These are phyloP conservation scores for Sporormia fimetaria DNA, from an alignment of 495 filamentous ascomycete genomes.

Conservation along the genomic window DNA sequence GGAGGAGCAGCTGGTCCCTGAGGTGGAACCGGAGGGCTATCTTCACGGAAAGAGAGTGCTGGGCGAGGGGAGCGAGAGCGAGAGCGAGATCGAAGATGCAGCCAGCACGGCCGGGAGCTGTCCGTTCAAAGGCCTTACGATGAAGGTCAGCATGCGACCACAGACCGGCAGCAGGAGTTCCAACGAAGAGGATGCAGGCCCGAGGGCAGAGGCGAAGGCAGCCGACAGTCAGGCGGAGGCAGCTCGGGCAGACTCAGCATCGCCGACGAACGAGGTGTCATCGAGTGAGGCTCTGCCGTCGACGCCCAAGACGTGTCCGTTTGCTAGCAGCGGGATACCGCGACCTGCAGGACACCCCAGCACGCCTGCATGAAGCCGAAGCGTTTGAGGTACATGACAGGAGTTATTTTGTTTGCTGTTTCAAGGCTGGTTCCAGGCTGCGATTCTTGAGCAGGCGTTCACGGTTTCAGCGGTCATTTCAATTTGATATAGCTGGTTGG, in stretches of 20 bases:
- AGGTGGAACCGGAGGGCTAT: conserved; percentile 53
- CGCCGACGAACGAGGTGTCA: not conserved
- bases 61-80: conserved; percentile 25
- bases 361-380: not conserved
- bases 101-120: conserved; percentile 4
- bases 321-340: conserved; percentile 1
- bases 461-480: not conserved
- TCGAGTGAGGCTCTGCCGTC: not conserved
- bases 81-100: conserved; percentile 14
- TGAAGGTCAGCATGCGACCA: conserved; percentile 50
- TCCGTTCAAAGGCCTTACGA: conserved; percentile 16
- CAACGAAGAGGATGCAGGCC: not conserved
- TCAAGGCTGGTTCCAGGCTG: not conserved
- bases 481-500: not conserved
- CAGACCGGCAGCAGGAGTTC: conserved; percentile 38
- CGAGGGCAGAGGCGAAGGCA: not conserved
- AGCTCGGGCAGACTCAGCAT: not conserved
- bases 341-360: conserved; percentile 1
- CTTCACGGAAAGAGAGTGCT: conserved; percentile 42
- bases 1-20: conserved; percentile 43
- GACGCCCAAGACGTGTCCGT: not conserved
- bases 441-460: not conserved
- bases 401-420: not conserved
- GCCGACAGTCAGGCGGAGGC: not conserved
- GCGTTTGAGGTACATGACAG: not conserved